Conservation (phyloP, 768 basidiomycete species). For the Macrocybe gigantea region DNA sequence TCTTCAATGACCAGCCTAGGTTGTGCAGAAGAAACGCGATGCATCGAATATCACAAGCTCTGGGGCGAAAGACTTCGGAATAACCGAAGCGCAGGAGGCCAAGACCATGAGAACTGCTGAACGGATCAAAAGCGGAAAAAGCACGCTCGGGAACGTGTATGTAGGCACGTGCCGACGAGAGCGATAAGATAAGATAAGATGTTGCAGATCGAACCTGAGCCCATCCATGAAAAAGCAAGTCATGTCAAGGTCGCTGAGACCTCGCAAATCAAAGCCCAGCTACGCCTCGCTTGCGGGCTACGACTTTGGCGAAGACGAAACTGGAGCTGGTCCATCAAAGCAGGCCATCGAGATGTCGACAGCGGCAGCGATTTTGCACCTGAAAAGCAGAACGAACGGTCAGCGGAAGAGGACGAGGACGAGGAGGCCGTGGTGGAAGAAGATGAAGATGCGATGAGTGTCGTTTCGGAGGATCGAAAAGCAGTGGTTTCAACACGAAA, state of each 20-base stretch:
- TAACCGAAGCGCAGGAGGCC: no score
- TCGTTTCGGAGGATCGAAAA: constrained; percentile 10
- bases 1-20: no score
- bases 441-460: constrained; percentile 13
- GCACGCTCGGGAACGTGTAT: no score
- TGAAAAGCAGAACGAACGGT: constrained; percentile 24
- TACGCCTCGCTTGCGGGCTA: constrained; percentile 36
- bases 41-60: no score
- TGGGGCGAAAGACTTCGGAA: no score
- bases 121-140: no score
- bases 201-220: no score
- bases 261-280: constrained; percentile 44
- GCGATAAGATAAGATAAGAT: no score
- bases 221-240: constrained; percentile 10
- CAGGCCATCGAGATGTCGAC: constrained; percentile 25
- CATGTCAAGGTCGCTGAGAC: constrained; percentile 56
- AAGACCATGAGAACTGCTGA: no score
- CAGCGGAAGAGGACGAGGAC: constrained; percentile 21
- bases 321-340: constrained; percentile 36
- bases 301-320: constrained; percentile 28
- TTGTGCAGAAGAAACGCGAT: no score
- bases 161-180: no score
- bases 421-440: constrained; percentile 21
- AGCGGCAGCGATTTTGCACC: constrained; percentile 55
- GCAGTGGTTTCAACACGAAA: constrained; percentile 13